These are phyloP conservation scores for Aureobasidium sp. DNA, from an alignment of 2,329 filamentous ascomycete species.

Conservation along the genomic window DNA sequence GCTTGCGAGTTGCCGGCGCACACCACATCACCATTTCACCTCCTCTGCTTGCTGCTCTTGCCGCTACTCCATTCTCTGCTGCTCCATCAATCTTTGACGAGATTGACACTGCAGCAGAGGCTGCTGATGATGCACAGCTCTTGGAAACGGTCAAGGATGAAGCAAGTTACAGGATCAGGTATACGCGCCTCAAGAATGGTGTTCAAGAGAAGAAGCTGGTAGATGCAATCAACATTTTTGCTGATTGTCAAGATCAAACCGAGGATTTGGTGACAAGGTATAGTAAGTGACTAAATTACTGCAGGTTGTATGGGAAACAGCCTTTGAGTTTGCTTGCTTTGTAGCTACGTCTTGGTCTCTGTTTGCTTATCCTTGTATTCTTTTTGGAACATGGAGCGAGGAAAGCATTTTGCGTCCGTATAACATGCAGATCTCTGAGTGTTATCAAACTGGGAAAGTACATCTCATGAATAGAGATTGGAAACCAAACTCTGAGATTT, in stretches of 20 bases:
- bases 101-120: neutral
- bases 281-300: neutral
- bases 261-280: conserved; percentile 2
- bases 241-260: conserved; percentile 12
- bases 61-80: neutral
- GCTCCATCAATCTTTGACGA: neutral
- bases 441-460: no score
- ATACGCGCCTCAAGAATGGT: conserved; percentile 1
- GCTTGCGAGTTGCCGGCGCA: conserved; percentile 50
- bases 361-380: no score
- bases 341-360: no score
- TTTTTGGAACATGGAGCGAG: no score
- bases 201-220: conserved; percentile 13
- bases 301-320: neutral
- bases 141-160: neutral
- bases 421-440: no score
- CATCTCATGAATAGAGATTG: no score
- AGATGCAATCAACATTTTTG: conserved; percentile 16
- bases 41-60: conserved; percentile 35
- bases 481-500: no score
- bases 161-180: conserved; percentile 1
- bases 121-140: neutral
- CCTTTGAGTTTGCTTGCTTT: neutral
- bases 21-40: conserved; percentile 54
- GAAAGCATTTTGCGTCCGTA: no score